Conservation (phyloP, 805 yeast genomes). For the Wickerhamomyces strasburgensis region DNA sequence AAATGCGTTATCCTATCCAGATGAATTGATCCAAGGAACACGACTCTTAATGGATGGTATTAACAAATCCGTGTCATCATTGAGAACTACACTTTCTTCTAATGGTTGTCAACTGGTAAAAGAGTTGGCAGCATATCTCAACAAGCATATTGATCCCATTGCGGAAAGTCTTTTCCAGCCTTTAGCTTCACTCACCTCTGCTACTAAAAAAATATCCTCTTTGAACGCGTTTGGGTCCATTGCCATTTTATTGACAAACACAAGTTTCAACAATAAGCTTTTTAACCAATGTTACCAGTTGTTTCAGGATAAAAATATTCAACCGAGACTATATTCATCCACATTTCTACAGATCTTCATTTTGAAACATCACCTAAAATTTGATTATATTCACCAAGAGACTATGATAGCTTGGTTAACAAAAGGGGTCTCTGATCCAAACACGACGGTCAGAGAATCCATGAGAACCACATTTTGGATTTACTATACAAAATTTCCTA, state of each 20-base stretch:
- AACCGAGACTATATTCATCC: conserved; percentile 65
- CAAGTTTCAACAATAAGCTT: conserved; percentile 48
- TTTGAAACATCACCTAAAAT: conserved; percentile 41
- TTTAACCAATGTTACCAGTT: conserved; percentile 46
- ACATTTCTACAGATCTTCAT: conserved; percentile 64
- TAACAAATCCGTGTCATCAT: conserved; percentile 59
- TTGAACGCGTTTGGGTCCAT: conserved; percentile 31
- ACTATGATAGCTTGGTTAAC: conserved; percentile 44
- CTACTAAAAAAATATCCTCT: conserved; percentile 34
- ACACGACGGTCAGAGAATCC: conserved; percentile 70
- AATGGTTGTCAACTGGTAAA: conserved; percentile 74
- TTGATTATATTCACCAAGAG: conserved; percentile 32
- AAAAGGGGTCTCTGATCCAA: conserved; percentile 72
- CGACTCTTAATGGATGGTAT: conserved; percentile 51
- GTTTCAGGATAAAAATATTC: conserved; percentile 63
- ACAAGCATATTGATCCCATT: conserved; percentile 26
- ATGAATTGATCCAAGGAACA: conserved; percentile 31
- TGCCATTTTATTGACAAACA: conserved; percentile 49
- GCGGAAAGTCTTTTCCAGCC: conserved; percentile 31
- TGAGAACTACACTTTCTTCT: conserved; percentile 77
- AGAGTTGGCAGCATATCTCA: conserved; percentile 41
- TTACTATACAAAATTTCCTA: conserved; percentile 49
- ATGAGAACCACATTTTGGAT: conserved; percentile 76
- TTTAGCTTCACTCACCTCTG: conserved; percentile 30
- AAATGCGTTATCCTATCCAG: conserved; percentile 38